Conservation (phyloP, 768 basidiomycete genomes). For the Dentipellis sp. region DNA sequence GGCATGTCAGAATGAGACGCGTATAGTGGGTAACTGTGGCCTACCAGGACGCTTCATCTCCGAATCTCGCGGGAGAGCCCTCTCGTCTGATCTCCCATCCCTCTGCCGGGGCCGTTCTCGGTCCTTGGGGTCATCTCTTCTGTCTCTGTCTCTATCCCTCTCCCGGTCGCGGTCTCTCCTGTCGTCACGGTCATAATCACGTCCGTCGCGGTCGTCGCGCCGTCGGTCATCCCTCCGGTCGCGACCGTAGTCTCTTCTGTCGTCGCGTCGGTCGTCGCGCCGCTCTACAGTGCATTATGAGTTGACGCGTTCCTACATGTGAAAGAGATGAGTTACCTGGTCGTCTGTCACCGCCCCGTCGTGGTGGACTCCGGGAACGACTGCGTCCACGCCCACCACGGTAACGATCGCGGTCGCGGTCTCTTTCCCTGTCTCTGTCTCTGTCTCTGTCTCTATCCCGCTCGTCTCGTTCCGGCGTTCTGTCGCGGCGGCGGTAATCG, state of each 20-base stretch:
- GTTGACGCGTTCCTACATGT: constrained; percentile 4
- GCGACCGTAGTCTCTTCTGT: constrained; percentile 11
- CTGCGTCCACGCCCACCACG: constrained; percentile 13
- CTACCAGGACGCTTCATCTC: not conserved
- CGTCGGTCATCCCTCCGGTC: constrained; percentile 36
- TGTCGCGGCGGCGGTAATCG: constrained; percentile 22
- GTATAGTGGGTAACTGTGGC: not conserved
- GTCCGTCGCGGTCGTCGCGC: constrained; percentile 44
- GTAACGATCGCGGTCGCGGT: constrained; percentile 3
- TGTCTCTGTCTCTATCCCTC: constrained; percentile 20
- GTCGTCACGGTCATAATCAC: constrained; percentile 41
- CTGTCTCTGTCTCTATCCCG: constrained; percentile 7
- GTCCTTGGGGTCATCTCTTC: constrained; percentile 30
- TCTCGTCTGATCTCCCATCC: constrained; percentile 29
- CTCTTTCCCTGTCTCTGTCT: constrained; percentile 14
- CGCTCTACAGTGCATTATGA: constrained; percentile 10
- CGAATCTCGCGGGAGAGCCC: constrained; percentile 14
- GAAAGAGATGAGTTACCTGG: constrained; percentile 5
- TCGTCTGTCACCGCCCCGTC: constrained; percentile 10
- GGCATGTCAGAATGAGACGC: not conserved
- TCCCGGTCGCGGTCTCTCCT: constrained; percentile 18
- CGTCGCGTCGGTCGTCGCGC: constrained; percentile 15
- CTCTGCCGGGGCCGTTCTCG: constrained; percentile 30
- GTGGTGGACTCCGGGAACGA: constrained; percentile 17
- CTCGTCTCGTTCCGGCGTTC: constrained; percentile 20